phyloP scores from a whole-genome alignment of 345 rosid genomes.

The Lagerstroemia speciosa region DNA sequence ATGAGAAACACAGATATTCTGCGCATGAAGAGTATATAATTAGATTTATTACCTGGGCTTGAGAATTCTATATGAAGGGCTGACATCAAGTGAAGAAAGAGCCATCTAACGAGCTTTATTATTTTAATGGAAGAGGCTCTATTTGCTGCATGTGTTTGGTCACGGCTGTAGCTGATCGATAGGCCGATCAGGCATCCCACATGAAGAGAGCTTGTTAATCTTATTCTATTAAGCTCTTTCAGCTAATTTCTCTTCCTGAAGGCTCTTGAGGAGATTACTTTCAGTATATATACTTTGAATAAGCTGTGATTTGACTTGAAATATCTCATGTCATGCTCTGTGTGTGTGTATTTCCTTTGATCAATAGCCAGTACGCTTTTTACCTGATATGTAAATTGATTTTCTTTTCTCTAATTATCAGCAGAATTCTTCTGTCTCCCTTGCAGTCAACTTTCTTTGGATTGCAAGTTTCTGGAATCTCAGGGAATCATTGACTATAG shows the following conservation, averaged over 20 bases:
- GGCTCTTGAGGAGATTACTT: neutral
- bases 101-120: neutral
- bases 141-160: neutral
- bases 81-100: neutral
- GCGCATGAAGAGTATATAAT: neutral
- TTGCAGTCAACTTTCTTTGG: slow-evolving; percentile 64
- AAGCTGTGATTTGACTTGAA: neutral
- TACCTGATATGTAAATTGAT: neutral
- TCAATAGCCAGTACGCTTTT: no score
- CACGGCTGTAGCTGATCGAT: neutral
- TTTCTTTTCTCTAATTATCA: neutral
- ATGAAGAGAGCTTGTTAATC: neutral
- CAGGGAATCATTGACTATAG: slow-evolving; percentile 81
- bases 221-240: neutral
- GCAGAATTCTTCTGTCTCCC: slow-evolving; percentile 4
- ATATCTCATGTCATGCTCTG: neutral
- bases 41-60: neutral
- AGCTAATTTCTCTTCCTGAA: neutral
- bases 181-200: neutral
- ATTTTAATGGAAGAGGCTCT: neutral
- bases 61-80: neutral
- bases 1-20: neutral
- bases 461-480: slow-evolving; percentile 71
- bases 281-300: neutral
- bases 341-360: no score